Percentiles rank a stretch among this genome's conserved stretches.
Evolutionary conservation across 108 stramenopile species (phyloP).

Genomic region (Skeletonema potamos): DNA sequence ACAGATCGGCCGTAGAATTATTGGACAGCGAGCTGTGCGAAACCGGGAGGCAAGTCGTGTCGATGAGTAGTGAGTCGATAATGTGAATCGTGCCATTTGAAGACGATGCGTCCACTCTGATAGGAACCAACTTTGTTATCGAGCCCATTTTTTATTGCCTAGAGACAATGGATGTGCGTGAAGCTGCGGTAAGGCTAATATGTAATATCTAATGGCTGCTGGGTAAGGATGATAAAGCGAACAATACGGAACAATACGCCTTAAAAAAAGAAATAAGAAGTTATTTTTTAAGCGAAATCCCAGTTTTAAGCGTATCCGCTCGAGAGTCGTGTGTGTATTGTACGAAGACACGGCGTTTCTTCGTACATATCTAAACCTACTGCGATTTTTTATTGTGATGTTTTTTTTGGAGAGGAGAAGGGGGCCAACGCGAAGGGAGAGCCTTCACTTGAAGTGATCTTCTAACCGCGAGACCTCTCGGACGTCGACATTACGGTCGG

Average conservation of each 20-base stretch:
- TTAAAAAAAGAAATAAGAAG: too few species aligned
- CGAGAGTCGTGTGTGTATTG: too few species aligned
- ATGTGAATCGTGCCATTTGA: slow-evolving; percentile 46
- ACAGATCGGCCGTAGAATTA: slow-evolving; percentile 7
- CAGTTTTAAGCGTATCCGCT: too few species aligned
- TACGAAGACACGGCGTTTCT: too few species aligned
- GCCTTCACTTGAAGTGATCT: not conserved
- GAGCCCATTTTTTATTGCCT: slow-evolving; percentile 8
- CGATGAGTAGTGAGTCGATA: slow-evolving; percentile 65
- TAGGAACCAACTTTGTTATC: slow-evolving; percentile 43
- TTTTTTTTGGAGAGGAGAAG: not conserved
- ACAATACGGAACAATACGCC: too few species aligned
- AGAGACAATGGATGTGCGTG: too few species aligned
- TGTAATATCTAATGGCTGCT: too few species aligned
- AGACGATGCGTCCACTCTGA: slow-evolving; percentile 38
- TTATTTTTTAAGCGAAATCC: too few species aligned
- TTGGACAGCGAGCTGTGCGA: slow-evolving; percentile 43
- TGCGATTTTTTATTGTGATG: too few species aligned
- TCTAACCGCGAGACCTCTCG: not conserved
- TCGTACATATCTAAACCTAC: too few species aligned
- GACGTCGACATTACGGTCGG: not conserved
- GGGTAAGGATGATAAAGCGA: too few species aligned
- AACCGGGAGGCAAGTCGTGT: slow-evolving; percentile 70
- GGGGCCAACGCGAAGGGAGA: not conserved
- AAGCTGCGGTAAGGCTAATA: too few species aligned